Base-by-base conservation (phyloP, 1,139 yeast genomes). In the Blastobotrys buckinghamii region DNA sequence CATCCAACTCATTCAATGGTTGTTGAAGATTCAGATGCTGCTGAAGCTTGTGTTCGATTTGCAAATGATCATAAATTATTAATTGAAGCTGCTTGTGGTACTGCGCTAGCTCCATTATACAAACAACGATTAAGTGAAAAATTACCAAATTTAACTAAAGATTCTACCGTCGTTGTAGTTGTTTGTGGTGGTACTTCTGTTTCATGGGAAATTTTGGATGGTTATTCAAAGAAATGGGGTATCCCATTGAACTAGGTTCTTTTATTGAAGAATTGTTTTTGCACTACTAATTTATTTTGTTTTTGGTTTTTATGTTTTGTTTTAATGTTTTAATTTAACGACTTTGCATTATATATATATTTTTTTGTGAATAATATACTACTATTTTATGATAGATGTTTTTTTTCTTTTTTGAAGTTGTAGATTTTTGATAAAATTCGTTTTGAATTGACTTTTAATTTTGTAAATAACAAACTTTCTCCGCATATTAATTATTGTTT, bases 21-120 rank as follows among this genome's bases (percentile, higher is more conserved):
- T 24, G 76, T 82, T 3, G 70, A 75, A 13, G 90, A 84, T 57
- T 50, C 65, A 6, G 81, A 81, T 44, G 81, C 84, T 1, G 72
- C 81, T 0, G 64, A 67, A 29, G 79, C 82, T 0, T 72, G 82
- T 52, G 59, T 81, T 17, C 68, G 66, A 44, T 80, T 75, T 56
- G 76, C 80, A 12, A 68, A 74, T 19, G 76, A 73, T 42, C 77
- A 72, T 56, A 73, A 74, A 42, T 69, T 77, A 44, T 67, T 81
- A 9, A 77, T 81, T 1, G 90, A 83, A 57, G 88, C 89, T 0
- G 88, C 89, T 1, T 84, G 90, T 65, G 89, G 89, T 10, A 86
- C 86, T 2, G 78, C 88, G 0, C 59, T 82, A 26, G 77, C 82
- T 22, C 70, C 80, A 13, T 72, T 77, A 4, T 78, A 78, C 59